phyloP scores from a whole-genome alignment of 768 basidiomycete genomes.

The Leccinum incarnatum region DNA sequence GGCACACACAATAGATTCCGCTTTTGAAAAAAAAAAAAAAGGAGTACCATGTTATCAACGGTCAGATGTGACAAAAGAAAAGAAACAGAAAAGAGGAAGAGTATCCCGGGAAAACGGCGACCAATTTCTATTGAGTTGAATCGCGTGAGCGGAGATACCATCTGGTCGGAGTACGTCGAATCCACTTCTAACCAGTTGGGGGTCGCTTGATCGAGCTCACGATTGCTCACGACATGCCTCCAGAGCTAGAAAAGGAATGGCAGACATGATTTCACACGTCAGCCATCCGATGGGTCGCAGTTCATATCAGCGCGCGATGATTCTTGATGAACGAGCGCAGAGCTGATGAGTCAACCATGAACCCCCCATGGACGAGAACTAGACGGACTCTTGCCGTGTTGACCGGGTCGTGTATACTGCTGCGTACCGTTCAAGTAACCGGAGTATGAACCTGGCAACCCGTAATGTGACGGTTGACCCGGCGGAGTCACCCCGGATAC shows the following conservation, averaged over 20 bases:
- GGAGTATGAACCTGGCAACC: slow-evolving; percentile 11
- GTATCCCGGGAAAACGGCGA: background rate
- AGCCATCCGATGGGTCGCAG: slow-evolving; percentile 4
- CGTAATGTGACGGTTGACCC: slow-evolving; percentile 6
- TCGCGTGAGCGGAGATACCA: slow-evolving; percentile 1
- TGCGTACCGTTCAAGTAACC: slow-evolving; percentile 11
- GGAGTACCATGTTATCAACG: background rate
- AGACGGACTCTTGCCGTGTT: slow-evolving; percentile 19
- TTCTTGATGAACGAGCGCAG: background rate
- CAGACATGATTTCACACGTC: slow-evolving; percentile 6
- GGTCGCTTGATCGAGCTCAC: slow-evolving; percentile 1
- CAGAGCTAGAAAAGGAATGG: slow-evolving; percentile 3
- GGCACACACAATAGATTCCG: slow-evolving; percentile 4
- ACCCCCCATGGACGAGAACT: slow-evolving; percentile 25
- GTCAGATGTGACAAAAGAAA: background rate
- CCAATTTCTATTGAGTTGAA: slow-evolving; percentile 10
- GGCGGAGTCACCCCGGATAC: slow-evolving; percentile 13
- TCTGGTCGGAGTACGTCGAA: background rate
- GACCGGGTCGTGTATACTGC: slow-evolving; percentile 19
- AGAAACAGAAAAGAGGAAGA: background rate
- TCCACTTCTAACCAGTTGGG: background rate
- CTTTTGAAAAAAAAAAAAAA: slow-evolving; percentile 2
- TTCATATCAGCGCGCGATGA: background rate
- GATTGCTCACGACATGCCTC: slow-evolving; percentile 1
- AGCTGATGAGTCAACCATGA: slow-evolving; percentile 17